These are phyloP conservation scores for Chytriomyces hyalinus DNA, from an alignment of 192 early-diverging fungal species.

Conservation along the genomic window DNA sequence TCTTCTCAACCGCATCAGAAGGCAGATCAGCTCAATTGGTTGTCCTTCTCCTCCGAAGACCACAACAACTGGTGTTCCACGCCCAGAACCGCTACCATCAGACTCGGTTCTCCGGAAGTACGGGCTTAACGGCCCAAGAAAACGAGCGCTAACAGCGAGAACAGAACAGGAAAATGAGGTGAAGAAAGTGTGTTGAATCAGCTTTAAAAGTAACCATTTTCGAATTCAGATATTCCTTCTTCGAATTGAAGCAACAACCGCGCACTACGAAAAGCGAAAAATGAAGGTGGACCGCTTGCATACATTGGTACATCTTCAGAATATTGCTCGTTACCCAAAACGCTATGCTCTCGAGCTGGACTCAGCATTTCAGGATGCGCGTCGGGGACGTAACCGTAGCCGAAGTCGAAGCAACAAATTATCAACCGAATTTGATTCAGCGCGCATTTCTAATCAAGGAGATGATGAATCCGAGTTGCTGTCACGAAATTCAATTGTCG, in stretches of 20 bases:
- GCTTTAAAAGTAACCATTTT: neutral
- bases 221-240: constrained; percentile 17
- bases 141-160: constrained; percentile 18
- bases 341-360: constrained; percentile 25
- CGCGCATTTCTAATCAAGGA: neutral
- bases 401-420: neutral
- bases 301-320: constrained; percentile 26
- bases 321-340: constrained; percentile 26
- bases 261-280: constrained; percentile 2
- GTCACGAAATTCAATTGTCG: neutral
- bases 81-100: constrained; percentile 4
- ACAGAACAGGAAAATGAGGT: constrained; percentile 31
- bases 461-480: neutral
- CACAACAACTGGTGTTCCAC: neutral
- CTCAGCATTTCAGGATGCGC: neutral
- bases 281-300: constrained; percentile 24
- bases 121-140: constrained; percentile 29
- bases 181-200: neutral
- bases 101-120: constrained; percentile 7
- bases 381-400: neutral
- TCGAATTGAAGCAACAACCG: constrained; percentile 15
- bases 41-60: neutral
- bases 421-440: neutral
- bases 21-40: constrained; percentile 16
- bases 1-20: constrained; percentile 29